Evolutionary conservation across 2,329 filamentous ascomycete genomes (phyloP).

Genomic region (Stagonosporopsis chrysanthemi): DNA sequence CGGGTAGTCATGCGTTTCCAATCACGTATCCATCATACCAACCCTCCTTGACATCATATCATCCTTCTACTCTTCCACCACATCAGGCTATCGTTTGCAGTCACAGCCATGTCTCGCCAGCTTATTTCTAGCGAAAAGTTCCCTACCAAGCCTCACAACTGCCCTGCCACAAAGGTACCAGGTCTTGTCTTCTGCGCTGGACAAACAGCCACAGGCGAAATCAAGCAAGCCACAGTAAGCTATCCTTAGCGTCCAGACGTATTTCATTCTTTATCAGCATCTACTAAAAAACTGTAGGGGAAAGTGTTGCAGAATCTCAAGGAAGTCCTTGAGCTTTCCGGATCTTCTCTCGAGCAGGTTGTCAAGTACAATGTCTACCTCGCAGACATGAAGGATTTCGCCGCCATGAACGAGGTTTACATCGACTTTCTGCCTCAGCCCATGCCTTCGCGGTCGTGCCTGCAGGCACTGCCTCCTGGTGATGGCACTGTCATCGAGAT

Average conservation of each 20-base stretch:
- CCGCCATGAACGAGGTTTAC: conserved; percentile 42
- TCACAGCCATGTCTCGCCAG: conserved; percentile 31
- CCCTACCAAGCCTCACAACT: conserved; percentile 35
- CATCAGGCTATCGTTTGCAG: neutral
- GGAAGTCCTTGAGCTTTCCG: conserved; percentile 35
- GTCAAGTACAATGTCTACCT: conserved; percentile 44
- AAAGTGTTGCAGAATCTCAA: conserved; percentile 33
- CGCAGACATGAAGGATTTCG: conserved; percentile 40
- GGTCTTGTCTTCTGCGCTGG: conserved; percentile 35
- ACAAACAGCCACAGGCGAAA: conserved; percentile 35
- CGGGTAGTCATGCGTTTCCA: neutral
- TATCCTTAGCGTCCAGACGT: neutral
- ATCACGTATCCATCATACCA: neutral
- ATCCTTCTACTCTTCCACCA: neutral
- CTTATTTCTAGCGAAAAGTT: conserved; percentile 37
- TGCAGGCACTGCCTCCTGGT: conserved; percentile 31
- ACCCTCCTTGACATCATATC: neutral
- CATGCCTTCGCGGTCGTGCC: conserved; percentile 29
- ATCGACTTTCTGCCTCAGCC: conserved; percentile 37
- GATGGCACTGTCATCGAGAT: conserved; percentile 38
- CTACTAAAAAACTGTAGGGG: conserved; percentile 12
- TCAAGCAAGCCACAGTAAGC: conserved; percentile 35
- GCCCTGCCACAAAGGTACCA: conserved; percentile 32
- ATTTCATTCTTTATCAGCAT: too few relatives aligned
- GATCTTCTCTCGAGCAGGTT: conserved; percentile 39